Percentiles rank a stretch among this genome's conserved stretches.
Evolutionary conservation across 2,329 filamentous ascomycete species (phyloP).

Genomic region (Lasiodiplodia gonubiensis): DNA sequence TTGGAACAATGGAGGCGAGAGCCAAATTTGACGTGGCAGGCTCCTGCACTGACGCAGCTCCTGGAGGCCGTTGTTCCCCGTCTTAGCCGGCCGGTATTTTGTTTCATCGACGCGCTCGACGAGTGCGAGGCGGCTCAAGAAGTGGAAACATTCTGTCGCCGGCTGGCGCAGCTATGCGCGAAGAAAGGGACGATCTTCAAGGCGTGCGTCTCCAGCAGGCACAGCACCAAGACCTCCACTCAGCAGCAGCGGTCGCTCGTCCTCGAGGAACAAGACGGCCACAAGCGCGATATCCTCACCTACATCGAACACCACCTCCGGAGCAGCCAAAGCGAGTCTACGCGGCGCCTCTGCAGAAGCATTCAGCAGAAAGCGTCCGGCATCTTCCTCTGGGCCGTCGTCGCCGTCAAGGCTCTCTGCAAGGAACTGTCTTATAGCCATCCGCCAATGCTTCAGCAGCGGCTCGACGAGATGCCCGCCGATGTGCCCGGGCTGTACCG

Average conservation of each 20-base stretch:
- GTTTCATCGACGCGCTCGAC: conserved; percentile 54
- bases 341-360: conserved; percentile 36
- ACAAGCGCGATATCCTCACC: conserved; percentile 45
- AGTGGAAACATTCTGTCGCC: conserved; percentile 54
- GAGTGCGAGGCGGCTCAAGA: conserved; percentile 54
- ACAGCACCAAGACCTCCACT: conserved; percentile 54
- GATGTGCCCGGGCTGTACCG: conserved; percentile 57
- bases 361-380: conserved; percentile 49
- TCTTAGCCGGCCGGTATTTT: conserved; percentile 33
- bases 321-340: conserved; percentile 33
- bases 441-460: conserved; percentile 38
- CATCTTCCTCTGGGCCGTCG: conserved; percentile 55
- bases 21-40: not conserved
- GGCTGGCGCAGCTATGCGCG: conserved; percentile 40
- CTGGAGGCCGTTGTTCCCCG: conserved; percentile 33
- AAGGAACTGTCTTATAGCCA: conserved; percentile 44
- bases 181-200: conserved; percentile 33
- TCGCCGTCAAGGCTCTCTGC: conserved; percentile 55
- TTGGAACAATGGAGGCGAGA: not conserved
- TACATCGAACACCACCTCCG: conserved; percentile 36
- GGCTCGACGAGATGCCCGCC: conserved; percentile 48
- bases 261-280: conserved; percentile 46
- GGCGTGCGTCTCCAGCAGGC: conserved; percentile 55
- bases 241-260: conserved; percentile 37
- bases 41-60: conserved; percentile 32